Percentiles rank a stretch among this genome's conserved stretches.
phyloP scores from a whole-genome alignment of 306 rosid species.

The Prunus persica region DNA sequence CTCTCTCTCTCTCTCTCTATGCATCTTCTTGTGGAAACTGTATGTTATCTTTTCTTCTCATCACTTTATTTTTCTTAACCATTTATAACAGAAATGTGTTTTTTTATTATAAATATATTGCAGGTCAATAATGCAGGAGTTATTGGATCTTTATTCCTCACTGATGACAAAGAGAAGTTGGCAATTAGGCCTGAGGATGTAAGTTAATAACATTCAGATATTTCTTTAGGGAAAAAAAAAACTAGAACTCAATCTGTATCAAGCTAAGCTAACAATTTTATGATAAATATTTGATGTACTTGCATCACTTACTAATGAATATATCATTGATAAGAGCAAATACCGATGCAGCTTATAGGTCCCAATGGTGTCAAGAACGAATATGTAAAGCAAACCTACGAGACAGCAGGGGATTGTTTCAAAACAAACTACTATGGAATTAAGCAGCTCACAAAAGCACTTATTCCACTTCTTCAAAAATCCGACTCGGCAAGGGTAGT shows the following conservation, averaged over 20 bases:
- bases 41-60: neutral
- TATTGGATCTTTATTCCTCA: neutral
- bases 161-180: neutral
- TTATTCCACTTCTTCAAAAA: conserved; percentile 43
- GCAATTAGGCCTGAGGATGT: neutral
- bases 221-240: no score
- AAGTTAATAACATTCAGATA: neutral
- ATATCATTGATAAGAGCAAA: neutral
- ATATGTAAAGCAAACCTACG: conserved; percentile 15
- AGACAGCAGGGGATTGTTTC: conserved; percentile 22
- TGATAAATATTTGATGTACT: no score
- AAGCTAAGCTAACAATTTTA: no score
- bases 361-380: conserved; percentile 11
- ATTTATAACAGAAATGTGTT: neutral
- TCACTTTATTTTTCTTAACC: neutral
- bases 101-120: neutral
- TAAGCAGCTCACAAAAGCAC: conserved; percentile 28
- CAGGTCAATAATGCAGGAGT: conserved; percentile 14
- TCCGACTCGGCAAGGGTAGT: conserved; percentile 50
- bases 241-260: no score
- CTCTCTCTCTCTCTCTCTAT: neutral
- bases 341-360: neutral
- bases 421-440: conserved; percentile 48
- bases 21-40: neutral
- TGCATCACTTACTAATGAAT: no score